These are phyloP conservation scores for Pascua sp. DNA, from an alignment of 1,284 basidiomycete genomes.

Conservation along the genomic window DNA sequence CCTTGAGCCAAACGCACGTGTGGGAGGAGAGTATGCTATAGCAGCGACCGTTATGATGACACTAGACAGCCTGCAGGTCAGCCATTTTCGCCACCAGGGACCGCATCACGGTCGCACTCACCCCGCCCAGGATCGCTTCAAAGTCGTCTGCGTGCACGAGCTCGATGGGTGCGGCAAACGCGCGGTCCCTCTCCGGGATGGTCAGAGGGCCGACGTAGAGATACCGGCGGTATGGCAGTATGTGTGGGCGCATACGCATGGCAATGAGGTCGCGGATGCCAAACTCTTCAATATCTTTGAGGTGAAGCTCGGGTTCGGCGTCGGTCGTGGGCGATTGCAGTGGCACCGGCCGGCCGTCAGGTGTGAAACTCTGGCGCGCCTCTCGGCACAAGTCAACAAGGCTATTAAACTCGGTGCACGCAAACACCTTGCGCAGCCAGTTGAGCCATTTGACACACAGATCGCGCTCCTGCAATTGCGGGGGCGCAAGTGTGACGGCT, in stretches of 20 bases:
- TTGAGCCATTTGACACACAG: constrained; percentile 24
- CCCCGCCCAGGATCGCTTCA: constrained; percentile 26
- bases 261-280: constrained; percentile 27
- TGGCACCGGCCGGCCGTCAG: background rate
- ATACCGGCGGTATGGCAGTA: constrained; percentile 31
- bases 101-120: background rate
- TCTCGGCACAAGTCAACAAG: constrained; percentile 22
- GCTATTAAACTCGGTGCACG: constrained; percentile 13
- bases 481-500: constrained; percentile 27
- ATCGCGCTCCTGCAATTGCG: constrained; percentile 13
- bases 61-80: too few relatives aligned
- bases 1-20: too few relatives aligned
- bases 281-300: constrained; percentile 19
- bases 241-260: constrained; percentile 30
- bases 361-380: background rate
- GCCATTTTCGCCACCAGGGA: background rate
- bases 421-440: constrained; percentile 23
- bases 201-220: constrained; percentile 29
- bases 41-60: too few relatives aligned
- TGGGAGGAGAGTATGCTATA: too few relatives aligned
- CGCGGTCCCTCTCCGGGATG: background rate
- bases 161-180: constrained; percentile 22
- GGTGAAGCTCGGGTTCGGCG: background rate
- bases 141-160: constrained; percentile 29
- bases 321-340: background rate